phyloP scores from a whole-genome alignment of 176 grass and related monocot genomes.

The Hyparrhenia diplandra region DNA sequence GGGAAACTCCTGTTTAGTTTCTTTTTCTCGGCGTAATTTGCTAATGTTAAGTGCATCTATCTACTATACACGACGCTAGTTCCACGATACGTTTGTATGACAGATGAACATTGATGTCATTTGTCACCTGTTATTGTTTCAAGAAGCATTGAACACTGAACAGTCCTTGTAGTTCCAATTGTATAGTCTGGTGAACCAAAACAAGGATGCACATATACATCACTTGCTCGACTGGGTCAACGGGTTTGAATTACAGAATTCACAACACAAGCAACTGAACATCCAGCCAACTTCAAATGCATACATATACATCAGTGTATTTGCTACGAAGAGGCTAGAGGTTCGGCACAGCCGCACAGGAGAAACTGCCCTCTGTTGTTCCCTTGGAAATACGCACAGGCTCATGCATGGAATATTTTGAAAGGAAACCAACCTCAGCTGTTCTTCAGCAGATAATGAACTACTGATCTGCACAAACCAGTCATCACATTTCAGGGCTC shows the following conservation, averaged over 20 bases:
- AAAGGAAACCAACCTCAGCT: slow-evolving; percentile 47
- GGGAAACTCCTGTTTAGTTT: no score
- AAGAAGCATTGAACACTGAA: no score
- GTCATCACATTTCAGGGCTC: slow-evolving; percentile 70
- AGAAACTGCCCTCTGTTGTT: background rate
- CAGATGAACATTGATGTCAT: no score
- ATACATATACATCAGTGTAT: background rate
- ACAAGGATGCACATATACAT: no score
- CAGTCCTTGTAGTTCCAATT: no score
- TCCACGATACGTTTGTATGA: no score
- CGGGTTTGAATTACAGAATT: background rate
- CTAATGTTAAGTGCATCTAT: no score
- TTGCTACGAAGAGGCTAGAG: background rate
- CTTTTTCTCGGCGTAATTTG: no score
- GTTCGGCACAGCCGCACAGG: background rate
- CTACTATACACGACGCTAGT: no score
- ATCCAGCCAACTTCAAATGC: background rate
- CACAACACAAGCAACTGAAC: background rate
- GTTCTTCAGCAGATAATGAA: slow-evolving; percentile 55
- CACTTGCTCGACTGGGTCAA: background rate
- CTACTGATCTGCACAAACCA: slow-evolving; percentile 71
- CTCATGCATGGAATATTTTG: background rate
- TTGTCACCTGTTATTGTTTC: no score
- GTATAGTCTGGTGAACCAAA: background rate
- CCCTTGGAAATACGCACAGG: background rate